Evolutionary conservation across 768 basidiomycete genomes (phyloP), one percentile per base, ranked within the genome.

Genomic region (Lentinus brumalis): DNA sequence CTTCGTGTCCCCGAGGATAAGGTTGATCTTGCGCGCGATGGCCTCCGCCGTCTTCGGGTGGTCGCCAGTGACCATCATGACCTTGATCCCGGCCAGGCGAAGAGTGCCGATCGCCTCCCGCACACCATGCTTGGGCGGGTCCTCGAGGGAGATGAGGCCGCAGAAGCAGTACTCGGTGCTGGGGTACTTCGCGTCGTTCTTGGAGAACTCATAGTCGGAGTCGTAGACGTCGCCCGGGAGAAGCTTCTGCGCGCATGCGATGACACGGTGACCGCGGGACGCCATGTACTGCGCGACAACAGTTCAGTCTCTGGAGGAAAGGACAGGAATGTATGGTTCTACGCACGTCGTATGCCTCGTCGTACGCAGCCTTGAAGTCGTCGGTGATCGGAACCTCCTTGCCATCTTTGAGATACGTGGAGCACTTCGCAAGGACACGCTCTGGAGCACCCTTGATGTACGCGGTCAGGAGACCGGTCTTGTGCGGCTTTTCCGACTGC

Each of bases 1-100:
- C 59, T 82, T 81, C 4, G 87, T 87, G 57, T 89, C 87, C 5
- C 86, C 84, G 35, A 87, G 71, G 55, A 89, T 84, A 50, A 89
- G 75, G 65, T 87, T 88, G 66, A 89, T 88, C 75, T 89, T 88
- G 64, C 86, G 79, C 11, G 87, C 87, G 61, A 89, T 88, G 15
- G 87, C 87, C 69, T 89, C 86, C 1, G 87, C 87, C 0, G 87
- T 89, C 73, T 88, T 87, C 1, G 86, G 86, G 70, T 89, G 87
- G 67, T 88, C 86, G 59, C 85, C 86, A 26, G 86, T 89, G 5
- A 89, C 84, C 87, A 89, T 89, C 83, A 88, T 88, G 38, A 89
- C 86, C 71, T 87, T 88, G 69, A 88, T 89, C 1, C 87, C 87
- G 3, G 87, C 87, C 8, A 87, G 77, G 58, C 87, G 81, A 53